Base-by-base conservation (phyloP, 108 stramenopile genomes). In the Fistulifera solaris region DNA sequence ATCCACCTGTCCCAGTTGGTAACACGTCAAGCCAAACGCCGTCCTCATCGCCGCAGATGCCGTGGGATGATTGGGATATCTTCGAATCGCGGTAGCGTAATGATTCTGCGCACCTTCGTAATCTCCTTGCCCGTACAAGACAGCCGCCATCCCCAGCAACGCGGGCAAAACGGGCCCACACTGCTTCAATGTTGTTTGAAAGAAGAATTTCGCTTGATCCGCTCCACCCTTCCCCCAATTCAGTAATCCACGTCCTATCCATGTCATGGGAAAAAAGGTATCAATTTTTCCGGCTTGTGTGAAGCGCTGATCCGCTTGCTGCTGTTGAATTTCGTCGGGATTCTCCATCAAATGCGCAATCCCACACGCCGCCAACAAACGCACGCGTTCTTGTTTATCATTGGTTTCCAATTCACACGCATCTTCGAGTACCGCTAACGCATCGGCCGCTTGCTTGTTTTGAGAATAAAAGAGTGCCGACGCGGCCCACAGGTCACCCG, bases 191-290 rank as follows among this genome's bases (percentile, higher is more conserved):
- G 82, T 87, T 4, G 87, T 73, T 26, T 85, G 65, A 61, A 88
- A 93, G 73, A 84, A 89, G 68, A 86, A 87, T 38, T 68, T 50
- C 1, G 91, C 91, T 61, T 86, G 86, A 40, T 88, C 84, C 10
- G 75, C 48, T 28, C 74, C 45, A 22, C 63, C 63, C 25, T 62
- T 55, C 14, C 55, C 53, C 38, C 87, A 59, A 49, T 85, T 73
- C 22, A 87, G 66, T 78, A 87, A 78, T 7, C 86, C 90, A 56
- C 69, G 62, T 53, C 85, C 85, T 58, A 87, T 81, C 90, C 90
- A 92, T 8, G 83, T 84, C 78, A 84, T 87, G 70, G 86, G 81
- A 59, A 68, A 83, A 31, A 92, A 57, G 44, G 77, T 79, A 61
- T 92, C 80, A 43, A 85, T 69, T 27, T 76, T 83, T 40, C 68